Evolutionary conservation across 768 basidiomycete genomes (phyloP).

Genomic region (Leccinum disarticulatum): DNA sequence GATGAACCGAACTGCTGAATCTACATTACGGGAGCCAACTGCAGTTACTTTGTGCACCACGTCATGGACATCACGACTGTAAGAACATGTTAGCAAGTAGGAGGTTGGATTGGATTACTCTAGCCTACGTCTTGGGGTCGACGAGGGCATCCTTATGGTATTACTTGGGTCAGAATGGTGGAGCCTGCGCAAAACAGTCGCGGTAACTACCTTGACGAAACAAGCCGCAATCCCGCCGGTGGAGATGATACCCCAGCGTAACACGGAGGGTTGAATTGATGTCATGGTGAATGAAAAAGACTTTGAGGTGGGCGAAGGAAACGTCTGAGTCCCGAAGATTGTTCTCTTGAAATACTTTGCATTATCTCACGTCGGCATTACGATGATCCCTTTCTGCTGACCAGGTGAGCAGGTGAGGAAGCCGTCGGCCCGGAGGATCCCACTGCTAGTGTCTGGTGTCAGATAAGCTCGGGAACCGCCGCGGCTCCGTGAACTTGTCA

Average conservation of each 20-base stretch:
- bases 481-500: not conserved
- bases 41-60: conserved; percentile 68
- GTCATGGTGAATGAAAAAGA: conserved; percentile 14
- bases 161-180: conserved; percentile 3
- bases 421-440: conserved; percentile 5
- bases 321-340: not conserved
- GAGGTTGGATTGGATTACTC: conserved; percentile 12
- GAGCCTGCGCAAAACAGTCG: not conserved
- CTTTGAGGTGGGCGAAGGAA: not conserved
- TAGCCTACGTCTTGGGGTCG: conserved; percentile 68
- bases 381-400: not conserved
- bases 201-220: conserved; percentile 61
- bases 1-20: conserved; percentile 73
- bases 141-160: conserved; percentile 63
- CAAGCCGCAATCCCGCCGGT: conserved; percentile 69
- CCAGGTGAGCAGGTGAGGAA: conserved; percentile 4
- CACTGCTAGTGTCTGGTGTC: not conserved
- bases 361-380: not conserved
- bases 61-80: conserved; percentile 65
- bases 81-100: not conserved
- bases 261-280: conserved; percentile 36
- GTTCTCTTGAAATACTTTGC: conserved; percentile 7
- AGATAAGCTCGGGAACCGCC: conserved; percentile 7
- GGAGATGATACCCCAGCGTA: conserved; percentile 88
- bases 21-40: conserved; percentile 72